A percentile compares a stretch with the other conserved stretches of the same genome.
Conservation (phyloP, 1,284 basidiomycete species). For the Agroathelia rolfsii region DNA sequence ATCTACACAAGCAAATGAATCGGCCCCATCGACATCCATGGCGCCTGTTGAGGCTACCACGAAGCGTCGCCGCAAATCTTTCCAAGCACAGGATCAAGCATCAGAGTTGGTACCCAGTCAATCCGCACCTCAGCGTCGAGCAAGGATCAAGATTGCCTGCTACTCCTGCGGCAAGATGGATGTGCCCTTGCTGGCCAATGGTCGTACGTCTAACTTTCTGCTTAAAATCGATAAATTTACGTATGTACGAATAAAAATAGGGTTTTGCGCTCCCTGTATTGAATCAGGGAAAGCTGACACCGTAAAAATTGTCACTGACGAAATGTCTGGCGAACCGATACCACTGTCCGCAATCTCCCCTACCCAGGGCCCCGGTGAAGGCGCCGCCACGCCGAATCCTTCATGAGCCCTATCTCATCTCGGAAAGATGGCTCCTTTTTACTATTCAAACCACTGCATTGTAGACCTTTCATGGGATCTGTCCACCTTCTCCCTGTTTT, state of each 20-base stretch:
- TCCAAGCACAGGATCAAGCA: slow-evolving; percentile 13
- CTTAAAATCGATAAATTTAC: not conserved
- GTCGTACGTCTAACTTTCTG: slow-evolving; percentile 37
- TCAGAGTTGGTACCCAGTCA: slow-evolving; percentile 14
- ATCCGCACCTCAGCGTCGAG: no score
- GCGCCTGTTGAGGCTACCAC: slow-evolving; percentile 18
- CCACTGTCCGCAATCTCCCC: no score
- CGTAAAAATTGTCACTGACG: not conserved
- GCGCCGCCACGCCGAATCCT: no score
- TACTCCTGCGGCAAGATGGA: slow-evolving; percentile 49
- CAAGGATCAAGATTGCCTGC: slow-evolving; percentile 40
- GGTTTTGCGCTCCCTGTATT: slow-evolving; percentile 53
- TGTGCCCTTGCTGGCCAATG: slow-evolving; percentile 62
- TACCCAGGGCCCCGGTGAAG: no score
- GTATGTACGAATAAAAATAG: slow-evolving; percentile 20
- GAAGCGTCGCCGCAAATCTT: slow-evolving; percentile 19
- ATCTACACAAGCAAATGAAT: slow-evolving; percentile 12
- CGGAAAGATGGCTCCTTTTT: no score
- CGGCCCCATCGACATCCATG: not conserved
- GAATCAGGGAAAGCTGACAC: slow-evolving; percentile 26
- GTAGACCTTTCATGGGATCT: no score
- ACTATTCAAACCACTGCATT: no score
- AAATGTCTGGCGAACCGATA: not conserved
- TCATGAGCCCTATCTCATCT: no score
- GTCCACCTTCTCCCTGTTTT: no score